These are phyloP conservation scores for Paramarasmius palmivorus DNA, from an alignment of 1,284 basidiomycete genomes.

Conservation along the genomic window DNA sequence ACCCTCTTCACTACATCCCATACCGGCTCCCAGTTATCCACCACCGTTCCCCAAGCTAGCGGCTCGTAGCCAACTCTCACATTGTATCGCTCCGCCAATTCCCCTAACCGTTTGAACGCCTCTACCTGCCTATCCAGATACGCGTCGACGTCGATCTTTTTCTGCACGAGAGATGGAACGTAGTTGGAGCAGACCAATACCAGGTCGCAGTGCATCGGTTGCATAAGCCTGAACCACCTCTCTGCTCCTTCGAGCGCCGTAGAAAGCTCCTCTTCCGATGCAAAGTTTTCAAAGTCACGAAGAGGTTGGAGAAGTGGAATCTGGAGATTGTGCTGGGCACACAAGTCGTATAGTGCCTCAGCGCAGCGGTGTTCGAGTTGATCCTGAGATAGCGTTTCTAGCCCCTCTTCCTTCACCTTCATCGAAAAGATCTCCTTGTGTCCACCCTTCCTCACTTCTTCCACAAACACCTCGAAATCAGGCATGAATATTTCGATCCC, in stretches of 20 bases:
- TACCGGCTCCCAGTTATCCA: conserved; percentile 26
- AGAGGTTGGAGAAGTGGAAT: conserved; percentile 26
- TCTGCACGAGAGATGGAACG: conserved; percentile 4
- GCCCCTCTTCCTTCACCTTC: background rate
- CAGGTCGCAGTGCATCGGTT: conserved; percentile 20
- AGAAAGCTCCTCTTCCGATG: conserved; percentile 17
- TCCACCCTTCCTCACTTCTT: conserved; percentile 20
- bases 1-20: conserved; percentile 26
- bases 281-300: conserved; percentile 26
- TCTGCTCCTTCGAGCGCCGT: conserved; percentile 20
- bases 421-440: conserved; percentile 20
- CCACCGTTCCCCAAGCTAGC: conserved; percentile 24
- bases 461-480: conserved; percentile 26
- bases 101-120: conserved; percentile 24
- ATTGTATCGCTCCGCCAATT: conserved; percentile 21
- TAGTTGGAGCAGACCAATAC: conserved; percentile 26
- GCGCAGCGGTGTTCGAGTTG: conserved; percentile 24
- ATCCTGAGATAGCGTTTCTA: background rate
- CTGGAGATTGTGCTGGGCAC: conserved; percentile 16
- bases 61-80: conserved; percentile 24
- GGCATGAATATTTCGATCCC: conserved; percentile 27
- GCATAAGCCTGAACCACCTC: conserved; percentile 25
- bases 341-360: conserved; percentile 18
- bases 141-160: conserved; percentile 10
- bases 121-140: conserved; percentile 24